A percentile compares a stretch with the other conserved stretches of the same genome.
Conservation (phyloP, 805 yeast genomes). For the Blastobotrys americana region DNA sequence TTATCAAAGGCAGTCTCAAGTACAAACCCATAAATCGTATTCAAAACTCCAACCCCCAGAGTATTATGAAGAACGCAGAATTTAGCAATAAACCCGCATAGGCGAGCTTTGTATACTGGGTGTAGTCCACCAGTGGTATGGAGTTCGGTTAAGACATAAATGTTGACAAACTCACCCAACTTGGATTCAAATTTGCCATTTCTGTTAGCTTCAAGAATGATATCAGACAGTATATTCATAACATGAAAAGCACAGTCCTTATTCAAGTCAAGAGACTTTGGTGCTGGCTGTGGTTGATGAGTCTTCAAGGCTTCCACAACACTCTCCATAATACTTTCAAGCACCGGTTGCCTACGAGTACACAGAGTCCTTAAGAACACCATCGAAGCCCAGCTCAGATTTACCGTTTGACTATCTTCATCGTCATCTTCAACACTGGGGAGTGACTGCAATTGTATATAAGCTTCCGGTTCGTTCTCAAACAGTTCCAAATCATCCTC, state of each 20-base stretch:
- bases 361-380: not conserved
- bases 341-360: not conserved
- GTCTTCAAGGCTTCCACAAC: no score
- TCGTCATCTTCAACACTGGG: slow-evolving; percentile 52
- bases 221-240: no score
- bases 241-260: no score
- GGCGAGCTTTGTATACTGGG: not conserved
- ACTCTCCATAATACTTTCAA: not conserved
- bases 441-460: slow-evolving; percentile 44
- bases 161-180: not conserved
- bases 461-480: slow-evolving; percentile 82
- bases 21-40: not conserved
- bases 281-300: no score
- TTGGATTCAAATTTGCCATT: no score
- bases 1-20: not conserved
- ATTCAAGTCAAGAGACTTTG: no score
- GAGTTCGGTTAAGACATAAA: not conserved
- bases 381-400: not conserved
- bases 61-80: not conserved
- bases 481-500: slow-evolving; percentile 61
- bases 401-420: slow-evolving; percentile 49
- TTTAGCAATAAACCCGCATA: not conserved
- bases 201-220: no score
- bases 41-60: not conserved
- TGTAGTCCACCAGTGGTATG: not conserved